Evolutionary conservation across 257 asterid genomes (phyloP).

Genomic region (Solanum virginianum): DNA sequence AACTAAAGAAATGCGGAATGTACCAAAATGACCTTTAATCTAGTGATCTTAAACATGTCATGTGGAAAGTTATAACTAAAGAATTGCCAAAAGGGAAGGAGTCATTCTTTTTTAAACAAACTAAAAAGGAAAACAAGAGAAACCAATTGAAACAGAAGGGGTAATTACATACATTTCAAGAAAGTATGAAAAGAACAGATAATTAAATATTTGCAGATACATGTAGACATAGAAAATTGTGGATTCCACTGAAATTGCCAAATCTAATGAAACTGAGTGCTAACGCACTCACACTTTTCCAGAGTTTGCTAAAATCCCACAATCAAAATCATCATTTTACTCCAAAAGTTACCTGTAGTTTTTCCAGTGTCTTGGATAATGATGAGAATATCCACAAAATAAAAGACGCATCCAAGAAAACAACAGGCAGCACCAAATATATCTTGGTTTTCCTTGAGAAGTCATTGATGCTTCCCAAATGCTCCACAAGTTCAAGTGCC

Average conservation of each 20-base stretch:
- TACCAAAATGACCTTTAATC: no score
- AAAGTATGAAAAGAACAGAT: background rate
- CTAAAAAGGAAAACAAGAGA: no score
- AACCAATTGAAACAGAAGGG: no score
- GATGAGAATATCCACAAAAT: slow-evolving; percentile 31
- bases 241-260: background rate
- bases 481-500: slow-evolving; percentile 29
- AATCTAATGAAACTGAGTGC: background rate
- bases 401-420: slow-evolving; percentile 24
- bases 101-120: no score
- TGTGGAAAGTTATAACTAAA: no score
- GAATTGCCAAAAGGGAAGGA: no score
- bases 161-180: background rate
- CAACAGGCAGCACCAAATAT: slow-evolving; percentile 26
- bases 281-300: background rate
- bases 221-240: background rate
- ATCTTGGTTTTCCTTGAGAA: slow-evolving; percentile 24
- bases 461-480: slow-evolving; percentile 26
- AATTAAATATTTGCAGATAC: background rate
- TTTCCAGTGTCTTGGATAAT: slow-evolving; percentile 25
- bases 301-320: background rate
- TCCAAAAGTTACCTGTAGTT: slow-evolving; percentile 21
- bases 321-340: background rate
- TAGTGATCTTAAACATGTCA: no score
- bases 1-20: no score